phyloP scores from a whole-genome alignment of 768 basidiomycete species.

The Pholiota conissans region DNA sequence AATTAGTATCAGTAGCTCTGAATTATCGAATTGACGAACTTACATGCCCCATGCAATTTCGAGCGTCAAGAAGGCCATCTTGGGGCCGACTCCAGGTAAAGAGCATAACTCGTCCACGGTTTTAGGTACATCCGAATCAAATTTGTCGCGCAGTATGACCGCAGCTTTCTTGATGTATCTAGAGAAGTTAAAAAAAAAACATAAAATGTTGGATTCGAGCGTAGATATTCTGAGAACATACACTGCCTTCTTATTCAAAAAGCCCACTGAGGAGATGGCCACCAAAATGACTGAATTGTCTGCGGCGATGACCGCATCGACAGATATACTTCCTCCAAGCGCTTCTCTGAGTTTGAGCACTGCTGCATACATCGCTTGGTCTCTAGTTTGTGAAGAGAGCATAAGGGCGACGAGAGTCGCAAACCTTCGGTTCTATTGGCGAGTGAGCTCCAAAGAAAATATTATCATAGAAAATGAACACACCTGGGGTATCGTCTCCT shows the following conservation, averaged over 20 bases:
- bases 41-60: constrained; percentile 86
- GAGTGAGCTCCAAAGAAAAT: not conserved
- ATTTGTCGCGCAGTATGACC: constrained; percentile 63
- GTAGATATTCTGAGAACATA: constrained; percentile 38
- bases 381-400: constrained; percentile 96
- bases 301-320: constrained; percentile 68
- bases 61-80: constrained; percentile 89
- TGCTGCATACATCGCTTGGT: constrained; percentile 83
- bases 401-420: constrained; percentile 89
- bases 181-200: not conserved
- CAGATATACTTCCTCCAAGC: constrained; percentile 77
- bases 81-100: constrained; percentile 90
- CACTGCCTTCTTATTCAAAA: constrained; percentile 88
- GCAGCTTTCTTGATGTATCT: constrained; percentile 82
- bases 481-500: constrained; percentile 69
- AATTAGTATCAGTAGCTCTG: not conserved
- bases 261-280: constrained; percentile 88
- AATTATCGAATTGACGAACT: constrained; percentile 20
- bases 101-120: constrained; percentile 88
- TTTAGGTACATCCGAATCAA: constrained; percentile 83
- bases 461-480: constrained; percentile 6
- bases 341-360: constrained; percentile 69
- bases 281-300: constrained; percentile 62
- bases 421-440: constrained; percentile 70
- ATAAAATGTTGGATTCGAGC: not conserved